A percentile compares a stretch with the other conserved stretches of the same genome.
Evolutionary conservation across 2,329 filamentous ascomycete species (phyloP).

Genomic region (Nannizziopsis barbatae): DNA sequence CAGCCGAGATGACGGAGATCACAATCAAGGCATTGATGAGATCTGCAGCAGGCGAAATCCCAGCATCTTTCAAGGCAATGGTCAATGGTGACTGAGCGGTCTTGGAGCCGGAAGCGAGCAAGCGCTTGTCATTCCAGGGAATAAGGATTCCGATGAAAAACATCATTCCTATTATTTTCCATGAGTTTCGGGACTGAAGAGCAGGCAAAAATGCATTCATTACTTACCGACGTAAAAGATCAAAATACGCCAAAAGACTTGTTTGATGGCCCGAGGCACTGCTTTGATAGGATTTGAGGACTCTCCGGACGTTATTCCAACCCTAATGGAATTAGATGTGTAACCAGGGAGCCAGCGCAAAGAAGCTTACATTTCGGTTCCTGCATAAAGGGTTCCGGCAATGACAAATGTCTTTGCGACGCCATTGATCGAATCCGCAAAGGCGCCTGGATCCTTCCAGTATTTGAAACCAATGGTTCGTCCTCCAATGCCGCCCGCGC

Average conservation of each 20-base stretch:
- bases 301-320: slow-evolving; percentile 29
- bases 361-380: slow-evolving; percentile 24
- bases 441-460: slow-evolving; percentile 28
- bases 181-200: neutral
- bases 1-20: slow-evolving; percentile 58
- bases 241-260: slow-evolving; percentile 34
- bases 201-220: neutral
- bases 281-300: slow-evolving; percentile 35
- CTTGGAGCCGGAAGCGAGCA: slow-evolving; percentile 51
- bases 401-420: slow-evolving; percentile 29
- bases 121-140: slow-evolving; percentile 53
- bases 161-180: slow-evolving; percentile 43
- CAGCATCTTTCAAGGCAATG: slow-evolving; percentile 60
- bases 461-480: slow-evolving; percentile 28
- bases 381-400: slow-evolving; percentile 26
- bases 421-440: slow-evolving; percentile 28
- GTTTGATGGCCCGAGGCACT: slow-evolving; percentile 35
- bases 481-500: slow-evolving; percentile 25
- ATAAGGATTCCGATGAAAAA: slow-evolving; percentile 67
- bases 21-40: slow-evolving; percentile 70
- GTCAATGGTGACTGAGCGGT: slow-evolving; percentile 64
- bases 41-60: slow-evolving; percentile 61
- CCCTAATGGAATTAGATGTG: slow-evolving; percentile 19
- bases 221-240: slow-evolving; percentile 49
- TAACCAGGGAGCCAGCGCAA: no score